Conservation (phyloP, 495 filamentous ascomycete genomes). For the Astrocystis sublimbata region DNA sequence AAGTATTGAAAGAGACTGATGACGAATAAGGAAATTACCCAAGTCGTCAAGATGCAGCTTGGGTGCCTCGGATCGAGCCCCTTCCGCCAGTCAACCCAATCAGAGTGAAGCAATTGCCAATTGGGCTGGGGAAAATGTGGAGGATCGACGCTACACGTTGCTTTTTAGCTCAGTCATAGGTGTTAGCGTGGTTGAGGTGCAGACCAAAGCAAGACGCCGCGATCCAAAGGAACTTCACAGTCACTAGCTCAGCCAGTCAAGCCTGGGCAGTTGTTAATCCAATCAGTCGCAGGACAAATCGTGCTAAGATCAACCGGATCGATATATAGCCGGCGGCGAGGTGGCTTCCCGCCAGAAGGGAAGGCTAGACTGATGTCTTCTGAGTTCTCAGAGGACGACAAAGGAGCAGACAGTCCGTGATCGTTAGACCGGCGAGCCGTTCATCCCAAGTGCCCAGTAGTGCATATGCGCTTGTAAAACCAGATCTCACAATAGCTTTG, state of each 20-base stretch:
- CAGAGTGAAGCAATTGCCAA: not conserved
- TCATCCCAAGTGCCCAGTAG: no score
- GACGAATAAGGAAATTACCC: not conserved
- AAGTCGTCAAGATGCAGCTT: not conserved
- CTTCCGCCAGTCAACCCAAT: not conserved
- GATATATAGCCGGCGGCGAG: conserved; percentile 47
- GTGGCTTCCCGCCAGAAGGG: conserved; percentile 60
- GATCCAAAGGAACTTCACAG: not conserved
- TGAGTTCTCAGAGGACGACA: not conserved
- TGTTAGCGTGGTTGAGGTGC: not conserved
- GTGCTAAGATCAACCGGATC: conserved; percentile 9
- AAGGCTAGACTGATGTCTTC: not conserved
- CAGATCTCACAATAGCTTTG: no score
- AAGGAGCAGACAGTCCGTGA: not conserved
- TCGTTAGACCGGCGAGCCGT: no score
- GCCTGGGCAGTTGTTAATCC: not conserved
- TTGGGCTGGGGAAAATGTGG: not conserved
- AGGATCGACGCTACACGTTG: not conserved
- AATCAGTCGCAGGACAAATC: not conserved
- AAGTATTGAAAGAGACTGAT: not conserved
- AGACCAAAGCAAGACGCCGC: not conserved
- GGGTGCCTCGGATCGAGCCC: not conserved
- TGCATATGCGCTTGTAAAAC: no score
- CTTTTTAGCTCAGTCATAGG: not conserved
- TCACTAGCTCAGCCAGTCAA: not conserved